Percentiles rank a stretch among this genome's conserved stretches.
These are phyloP conservation scores for Coemansia sp. DNA, from an alignment of 371 early-diverging fungal genomes.

Conservation along the genomic window DNA sequence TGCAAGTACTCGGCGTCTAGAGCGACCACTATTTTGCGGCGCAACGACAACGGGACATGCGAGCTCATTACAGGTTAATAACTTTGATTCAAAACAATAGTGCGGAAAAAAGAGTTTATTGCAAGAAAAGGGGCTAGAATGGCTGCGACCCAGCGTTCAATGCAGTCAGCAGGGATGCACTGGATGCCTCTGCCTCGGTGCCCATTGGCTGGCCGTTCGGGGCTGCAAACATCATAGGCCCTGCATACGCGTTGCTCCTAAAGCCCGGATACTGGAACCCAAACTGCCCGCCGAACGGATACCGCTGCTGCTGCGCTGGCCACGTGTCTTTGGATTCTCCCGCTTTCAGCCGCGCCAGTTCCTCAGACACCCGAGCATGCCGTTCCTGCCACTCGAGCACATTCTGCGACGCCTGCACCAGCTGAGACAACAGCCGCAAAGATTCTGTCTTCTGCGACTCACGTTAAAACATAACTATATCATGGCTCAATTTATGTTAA, in stretches of 20 bases:
- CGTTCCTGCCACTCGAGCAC: constrained; percentile 37
- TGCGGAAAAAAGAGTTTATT: not conserved
- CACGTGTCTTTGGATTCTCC: not conserved
- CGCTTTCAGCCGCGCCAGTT: constrained; percentile 8
- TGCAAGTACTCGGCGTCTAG: constrained; percentile 26
- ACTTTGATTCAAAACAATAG: not conserved
- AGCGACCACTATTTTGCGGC: constrained; percentile 47
- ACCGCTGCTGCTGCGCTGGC: constrained; percentile 9
- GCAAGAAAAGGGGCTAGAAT: constrained; percentile 5
- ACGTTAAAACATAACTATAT: not conserved
- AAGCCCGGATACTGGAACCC: constrained; percentile 9
- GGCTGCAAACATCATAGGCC: not conserved
- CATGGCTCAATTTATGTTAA: too few relatives aligned
- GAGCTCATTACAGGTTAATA: not conserved
- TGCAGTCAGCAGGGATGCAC: constrained; percentile 27
- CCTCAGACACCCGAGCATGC: constrained; percentile 8
- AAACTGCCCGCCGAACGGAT: constrained; percentile 16
- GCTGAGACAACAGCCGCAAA: constrained; percentile 16
- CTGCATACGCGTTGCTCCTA: constrained; percentile 2
- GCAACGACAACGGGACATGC: constrained; percentile 36
- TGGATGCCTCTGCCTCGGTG: not conserved
- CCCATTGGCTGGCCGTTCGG: not conserved
- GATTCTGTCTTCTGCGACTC: constrained; percentile 14
- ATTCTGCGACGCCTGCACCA: constrained; percentile 38
- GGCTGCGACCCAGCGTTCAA: constrained; percentile 43